These are phyloP conservation scores for Colletotrichum sp. DNA, from an alignment of 2,329 filamentous ascomycete species.

Conservation along the genomic window DNA sequence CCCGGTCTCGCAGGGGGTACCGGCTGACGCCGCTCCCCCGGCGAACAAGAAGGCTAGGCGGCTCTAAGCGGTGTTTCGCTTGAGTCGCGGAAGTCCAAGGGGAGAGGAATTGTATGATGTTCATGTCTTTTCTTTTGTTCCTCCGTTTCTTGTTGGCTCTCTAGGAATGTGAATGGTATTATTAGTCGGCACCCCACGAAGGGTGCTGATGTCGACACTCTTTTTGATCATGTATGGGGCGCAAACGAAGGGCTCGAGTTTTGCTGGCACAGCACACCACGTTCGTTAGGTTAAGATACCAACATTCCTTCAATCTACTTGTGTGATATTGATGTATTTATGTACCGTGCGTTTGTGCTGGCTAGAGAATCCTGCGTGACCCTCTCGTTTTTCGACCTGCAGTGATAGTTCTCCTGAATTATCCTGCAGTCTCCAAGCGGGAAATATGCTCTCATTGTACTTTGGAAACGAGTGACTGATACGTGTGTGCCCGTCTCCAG, in stretches of 20 bases:
- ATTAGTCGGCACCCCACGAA: constrained; percentile 7
- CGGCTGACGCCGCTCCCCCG: not conserved
- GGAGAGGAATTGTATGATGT: not conserved
- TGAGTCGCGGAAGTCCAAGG: not conserved
- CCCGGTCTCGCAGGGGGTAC: not conserved
- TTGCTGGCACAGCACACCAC: not conserved
- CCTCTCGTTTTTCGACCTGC: not conserved
- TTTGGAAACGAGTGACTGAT: not conserved
- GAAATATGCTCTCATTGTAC: not conserved
- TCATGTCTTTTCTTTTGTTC: not conserved
- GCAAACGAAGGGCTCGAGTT: not conserved
- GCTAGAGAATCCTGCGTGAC: not conserved
- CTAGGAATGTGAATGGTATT: not conserved
- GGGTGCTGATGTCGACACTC: constrained; percentile 2
- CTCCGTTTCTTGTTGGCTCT: not conserved
- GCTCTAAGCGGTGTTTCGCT: not conserved
- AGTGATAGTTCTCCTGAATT: not conserved
- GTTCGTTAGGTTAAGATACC: constrained; percentile 4
- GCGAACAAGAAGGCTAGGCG: not conserved
- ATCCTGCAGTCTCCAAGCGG: not conserved
- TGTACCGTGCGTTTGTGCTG: not conserved
- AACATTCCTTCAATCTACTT: not conserved
- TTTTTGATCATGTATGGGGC: not conserved
- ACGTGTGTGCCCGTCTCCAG: not conserved
- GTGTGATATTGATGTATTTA: not conserved